A percentile compares a stretch with the other conserved stretches of the same genome.
These are phyloP conservation scores for Mycena haematopus DNA, from an alignment of 768 basidiomycete species.

Conservation along the genomic window DNA sequence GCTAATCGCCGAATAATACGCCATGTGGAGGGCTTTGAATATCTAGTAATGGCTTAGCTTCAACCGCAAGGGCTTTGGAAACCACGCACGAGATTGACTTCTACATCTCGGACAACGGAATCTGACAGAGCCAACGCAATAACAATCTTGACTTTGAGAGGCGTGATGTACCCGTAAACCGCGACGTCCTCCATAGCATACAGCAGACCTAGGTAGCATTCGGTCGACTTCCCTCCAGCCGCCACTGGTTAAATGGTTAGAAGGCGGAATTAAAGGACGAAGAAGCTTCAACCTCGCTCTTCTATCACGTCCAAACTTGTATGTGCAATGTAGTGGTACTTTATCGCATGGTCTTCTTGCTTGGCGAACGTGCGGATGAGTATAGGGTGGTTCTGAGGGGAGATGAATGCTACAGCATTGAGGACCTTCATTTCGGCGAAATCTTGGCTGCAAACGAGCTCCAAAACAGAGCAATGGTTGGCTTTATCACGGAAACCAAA, in stretches of 20 bases:
- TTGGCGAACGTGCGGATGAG: slow-evolving; percentile 76
- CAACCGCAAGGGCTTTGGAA: background rate
- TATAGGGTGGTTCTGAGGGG: slow-evolving; percentile 82
- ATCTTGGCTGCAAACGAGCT: background rate
- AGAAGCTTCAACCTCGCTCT: slow-evolving; percentile 73
- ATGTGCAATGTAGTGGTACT: slow-evolving; percentile 92
- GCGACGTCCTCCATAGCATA: slow-evolving; percentile 94
- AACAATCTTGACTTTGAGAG: slow-evolving; percentile 87
- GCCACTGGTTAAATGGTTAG: slow-evolving; percentile 39
- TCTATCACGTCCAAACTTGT: slow-evolving; percentile 91
- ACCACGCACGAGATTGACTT: slow-evolving; percentile 71
- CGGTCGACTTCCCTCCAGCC: slow-evolving; percentile 65
- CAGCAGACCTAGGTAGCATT: slow-evolving; percentile 85
- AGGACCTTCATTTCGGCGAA: slow-evolving; percentile 36
- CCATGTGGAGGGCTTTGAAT: slow-evolving; percentile 89
- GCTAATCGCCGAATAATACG: slow-evolving; percentile 81
- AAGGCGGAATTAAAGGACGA: slow-evolving; percentile 17
- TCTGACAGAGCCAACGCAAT: slow-evolving; percentile 82
- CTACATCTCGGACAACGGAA: slow-evolving; percentile 79
- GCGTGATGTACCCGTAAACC: slow-evolving; percentile 91
- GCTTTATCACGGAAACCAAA: background rate
- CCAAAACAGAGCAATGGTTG: no score
- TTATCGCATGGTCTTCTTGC: slow-evolving; percentile 61
- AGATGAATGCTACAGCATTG: slow-evolving; percentile 87
- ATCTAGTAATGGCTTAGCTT: slow-evolving; percentile 52